Evolutionary conservation across 148 eudicot species (phyloP).

Genomic region (Fagopyrum tataricum): DNA sequence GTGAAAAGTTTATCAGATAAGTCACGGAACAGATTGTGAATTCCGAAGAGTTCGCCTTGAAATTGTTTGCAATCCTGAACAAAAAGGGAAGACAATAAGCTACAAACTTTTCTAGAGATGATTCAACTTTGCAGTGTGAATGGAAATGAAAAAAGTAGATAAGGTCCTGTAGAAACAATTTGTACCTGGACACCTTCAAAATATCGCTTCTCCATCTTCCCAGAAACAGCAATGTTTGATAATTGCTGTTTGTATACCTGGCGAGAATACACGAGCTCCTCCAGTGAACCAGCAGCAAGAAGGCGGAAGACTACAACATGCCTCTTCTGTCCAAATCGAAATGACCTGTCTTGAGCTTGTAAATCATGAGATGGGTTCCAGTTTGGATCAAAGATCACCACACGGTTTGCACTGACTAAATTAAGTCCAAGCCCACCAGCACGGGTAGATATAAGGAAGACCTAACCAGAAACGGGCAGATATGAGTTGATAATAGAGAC

Average conservation of each 20-base stretch:
- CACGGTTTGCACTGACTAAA: slow-evolving; percentile 88
- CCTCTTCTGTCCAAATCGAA: slow-evolving; percentile 92
- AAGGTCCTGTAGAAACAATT: not conserved
- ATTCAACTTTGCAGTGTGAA: not conserved
- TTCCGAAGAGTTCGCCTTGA: slow-evolving; percentile 95
- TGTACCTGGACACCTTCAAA: slow-evolving; percentile 98
- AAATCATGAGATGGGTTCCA: slow-evolving; percentile 96
- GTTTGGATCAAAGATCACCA: slow-evolving; percentile 87
- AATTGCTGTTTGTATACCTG: slow-evolving; percentile 96
- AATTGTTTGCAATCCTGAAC: slow-evolving; percentile 81
- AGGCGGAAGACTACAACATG: slow-evolving; percentile 93
- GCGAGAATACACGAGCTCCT: slow-evolving; percentile 85
- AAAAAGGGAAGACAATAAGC: not conserved
- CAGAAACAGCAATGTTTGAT: slow-evolving; percentile 89
- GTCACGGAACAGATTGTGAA: slow-evolving; percentile 84
- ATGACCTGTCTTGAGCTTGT: slow-evolving; percentile 96
- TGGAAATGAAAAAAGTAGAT: not conserved
- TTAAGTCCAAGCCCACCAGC: slow-evolving; percentile 96
- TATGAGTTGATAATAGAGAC: not conserved
- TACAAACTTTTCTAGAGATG: not conserved
- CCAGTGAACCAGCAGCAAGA: slow-evolving; percentile 92
- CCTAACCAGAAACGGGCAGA: slow-evolving; percentile 30
- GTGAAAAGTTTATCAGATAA: slow-evolving; percentile 88
- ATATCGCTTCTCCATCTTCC: slow-evolving; percentile 86
- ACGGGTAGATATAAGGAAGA: slow-evolving; percentile 80